phyloP scores from a whole-genome alignment of 805 yeast genomes.

The Metschnikowia continentalis region DNA sequence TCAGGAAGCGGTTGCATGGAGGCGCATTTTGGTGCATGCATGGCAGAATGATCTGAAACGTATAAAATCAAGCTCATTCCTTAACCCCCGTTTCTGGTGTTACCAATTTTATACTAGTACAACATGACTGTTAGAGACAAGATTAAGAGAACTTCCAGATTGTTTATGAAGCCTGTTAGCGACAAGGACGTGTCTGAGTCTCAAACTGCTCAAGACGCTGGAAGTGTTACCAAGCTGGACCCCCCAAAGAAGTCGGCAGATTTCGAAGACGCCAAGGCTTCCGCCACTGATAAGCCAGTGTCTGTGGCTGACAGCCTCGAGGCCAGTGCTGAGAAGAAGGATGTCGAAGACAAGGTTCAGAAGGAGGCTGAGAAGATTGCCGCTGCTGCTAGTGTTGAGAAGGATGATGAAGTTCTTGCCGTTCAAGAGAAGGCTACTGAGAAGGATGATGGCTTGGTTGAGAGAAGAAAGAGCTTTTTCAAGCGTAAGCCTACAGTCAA shows the following conservation, averaged over 20 bases:
- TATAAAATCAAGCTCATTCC: neutral
- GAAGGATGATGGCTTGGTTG: slow-evolving; percentile 12
- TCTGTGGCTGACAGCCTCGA: neutral
- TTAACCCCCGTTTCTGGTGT: neutral
- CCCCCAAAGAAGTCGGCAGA: neutral
- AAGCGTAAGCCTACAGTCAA: neutral
- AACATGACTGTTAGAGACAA: slow-evolving; percentile 17
- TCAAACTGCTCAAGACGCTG: neutral
- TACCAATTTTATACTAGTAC: neutral
- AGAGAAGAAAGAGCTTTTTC: slow-evolving; percentile 9
- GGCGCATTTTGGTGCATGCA: slow-evolving; percentile 3
- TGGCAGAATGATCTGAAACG: slow-evolving; percentile 1
- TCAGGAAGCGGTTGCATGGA: slow-evolving; percentile 3
- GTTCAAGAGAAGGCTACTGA: slow-evolving; percentile 17
- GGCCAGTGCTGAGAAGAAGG: neutral
- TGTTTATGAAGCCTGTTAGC: slow-evolving; percentile 7
- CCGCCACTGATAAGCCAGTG: slow-evolving; percentile 4
- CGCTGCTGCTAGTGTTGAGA: neutral
- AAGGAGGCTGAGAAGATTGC: slow-evolving; percentile 6
- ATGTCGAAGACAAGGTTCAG: neutral
- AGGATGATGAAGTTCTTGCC: neutral
- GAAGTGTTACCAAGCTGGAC: neutral
- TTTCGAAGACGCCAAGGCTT: neutral
- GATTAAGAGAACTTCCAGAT: slow-evolving; percentile 15
- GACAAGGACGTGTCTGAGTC: neutral